Base-by-base conservation (phyloP, 805 yeast genomes). In the Myxozyma neotropica region DNA sequence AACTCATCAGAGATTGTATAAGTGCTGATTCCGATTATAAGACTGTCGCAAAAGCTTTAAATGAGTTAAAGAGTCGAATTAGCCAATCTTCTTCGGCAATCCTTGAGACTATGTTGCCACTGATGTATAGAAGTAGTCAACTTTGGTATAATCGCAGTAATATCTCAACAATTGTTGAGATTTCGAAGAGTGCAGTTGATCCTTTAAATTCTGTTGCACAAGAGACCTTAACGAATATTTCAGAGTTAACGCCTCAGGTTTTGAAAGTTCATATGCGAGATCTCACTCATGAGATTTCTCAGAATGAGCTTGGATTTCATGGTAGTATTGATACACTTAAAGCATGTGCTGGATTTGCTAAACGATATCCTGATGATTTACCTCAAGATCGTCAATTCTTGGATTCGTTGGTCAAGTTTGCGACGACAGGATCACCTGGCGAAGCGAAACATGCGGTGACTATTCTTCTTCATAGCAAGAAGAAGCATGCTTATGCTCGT, bases 381-480 rank as follows among this genome's bases (percentile, higher is more conserved):
- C 80, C 83, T 2, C 72, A 73, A n/a, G 76, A 77, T 23, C 76
- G 74, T 8, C 68, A 67, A 2, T 83, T 85, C 62, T 65, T 75
- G 15, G 78, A 79, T 7, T 72, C 75, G 13, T 70, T 89, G 49
- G 73, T 77, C 45, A 70, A 73, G 1, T 72, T 85, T 27, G 81
- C 87, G 0, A 63, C 75, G 0, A 65, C 68, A 0, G 93, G 93
- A 0, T 72, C 81, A 1, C 83, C 88, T 0, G 43, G 68, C 8
- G 89, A 86, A 66, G 86, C 93, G 0, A 83, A 79, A 67, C 88
- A 85, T 69, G 80, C 92, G 0, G 74, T 83, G 7, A 84, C 83
- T 68, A 73, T 88, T 5, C 61, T 88, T 6, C 78, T 83, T 1
- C 74, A 82, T n/a, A 72, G 79, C 2, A 71, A 77, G 2, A 73